Evolutionary conservation across 2,329 filamentous ascomycete species (phyloP), one percentile per base, ranked within the genome.

Genomic region (Nannizziopsis barbatae): DNA sequence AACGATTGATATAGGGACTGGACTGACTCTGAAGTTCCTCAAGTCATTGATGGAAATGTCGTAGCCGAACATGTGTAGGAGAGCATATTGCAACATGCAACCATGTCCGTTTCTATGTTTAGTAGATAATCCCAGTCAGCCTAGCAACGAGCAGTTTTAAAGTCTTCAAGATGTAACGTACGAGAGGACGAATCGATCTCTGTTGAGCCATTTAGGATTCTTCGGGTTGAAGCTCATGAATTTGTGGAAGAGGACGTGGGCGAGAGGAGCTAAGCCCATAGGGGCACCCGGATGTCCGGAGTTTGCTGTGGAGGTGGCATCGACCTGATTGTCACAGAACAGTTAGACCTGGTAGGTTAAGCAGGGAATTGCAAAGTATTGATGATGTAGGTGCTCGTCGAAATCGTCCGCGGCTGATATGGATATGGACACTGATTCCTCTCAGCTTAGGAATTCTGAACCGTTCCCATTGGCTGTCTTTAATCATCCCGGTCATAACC

Each of bases 161-260:
- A 27, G 22, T 7, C 22, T 4, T 27, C 4, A 7, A 27, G 14
- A 27, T 43, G 38, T 39, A 15, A 84, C 89, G 79, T 80, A 95
- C 89, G 92, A 98, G 68, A 98, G 88, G 55, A 98, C 88, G 66
- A 98, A 98, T 70, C 92, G 85, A 74, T 98, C 92, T 65, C 92
- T 84, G 81, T 96, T 96, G 62, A 92, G 65, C 89, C 89, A 98
- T 57, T 87, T 77, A 61, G 92, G 86, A 80, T 95, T 95, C 83
- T 95, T 93, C 63, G 92, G 92, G 83, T 96, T 98, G 80, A 95
- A 98, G 70, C 75, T 93, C 87, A 98, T 87, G 79, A 95, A 93
- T 72, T 92, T 93, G 81, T 95, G 94, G 76, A 86, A 98, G 57
- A 98, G 81, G 64, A 96, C 87, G 78, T 96, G 92, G 70, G 92